Percentiles rank a stretch among this genome's conserved stretches.
phyloP scores from a whole-genome alignment of 108 stramenopile species.

The Pseudonitzschia multiseries region DNA sequence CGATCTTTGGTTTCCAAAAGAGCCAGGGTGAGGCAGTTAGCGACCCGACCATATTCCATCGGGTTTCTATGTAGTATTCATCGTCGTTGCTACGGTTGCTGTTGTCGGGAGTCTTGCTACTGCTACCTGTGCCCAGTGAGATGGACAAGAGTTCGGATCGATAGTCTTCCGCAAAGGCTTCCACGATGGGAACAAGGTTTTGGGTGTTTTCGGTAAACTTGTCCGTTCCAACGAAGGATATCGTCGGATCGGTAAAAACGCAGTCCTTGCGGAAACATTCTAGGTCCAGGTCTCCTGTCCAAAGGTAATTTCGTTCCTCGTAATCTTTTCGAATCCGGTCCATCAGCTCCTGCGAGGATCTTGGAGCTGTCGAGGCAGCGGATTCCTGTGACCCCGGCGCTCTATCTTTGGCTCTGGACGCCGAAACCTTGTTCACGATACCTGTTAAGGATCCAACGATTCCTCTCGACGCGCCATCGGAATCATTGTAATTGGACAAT shows the following conservation, averaged over 20 bases:
- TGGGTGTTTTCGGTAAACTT: conserved; percentile 61
- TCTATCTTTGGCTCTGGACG: background rate
- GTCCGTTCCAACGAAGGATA: conserved; percentile 68
- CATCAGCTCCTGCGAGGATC: conserved; percentile 42
- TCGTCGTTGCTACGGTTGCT: background rate
- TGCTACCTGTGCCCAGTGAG: conserved; percentile 12
- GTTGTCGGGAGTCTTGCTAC: background rate
- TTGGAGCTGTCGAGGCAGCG: conserved; percentile 4
- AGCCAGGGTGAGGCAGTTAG: conserved; percentile 44
- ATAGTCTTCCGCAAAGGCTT: conserved; percentile 44
- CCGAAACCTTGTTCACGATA: conserved; percentile 32
- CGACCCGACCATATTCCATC: conserved; percentile 86
- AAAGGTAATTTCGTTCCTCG: conserved; percentile 68
- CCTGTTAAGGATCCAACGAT: conserved; percentile 47
- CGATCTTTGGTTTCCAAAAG: conserved; percentile 76
- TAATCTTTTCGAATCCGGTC: conserved; percentile 65
- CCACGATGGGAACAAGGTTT: conserved; percentile 70
- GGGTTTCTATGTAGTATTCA: conserved; percentile 57
- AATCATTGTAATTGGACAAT: conserved; percentile 27
- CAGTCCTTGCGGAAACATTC: conserved; percentile 58
- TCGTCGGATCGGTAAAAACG: conserved; percentile 75
- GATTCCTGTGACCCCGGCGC: background rate
- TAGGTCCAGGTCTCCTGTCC: conserved; percentile 79
- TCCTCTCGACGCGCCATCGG: conserved; percentile 40
- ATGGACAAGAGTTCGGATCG: conserved; percentile 64